Percentiles rank a stretch among this genome's conserved stretches.
Conservation (phyloP, 768 basidiomycete genomes). For the Sarcomyxa edulis region DNA sequence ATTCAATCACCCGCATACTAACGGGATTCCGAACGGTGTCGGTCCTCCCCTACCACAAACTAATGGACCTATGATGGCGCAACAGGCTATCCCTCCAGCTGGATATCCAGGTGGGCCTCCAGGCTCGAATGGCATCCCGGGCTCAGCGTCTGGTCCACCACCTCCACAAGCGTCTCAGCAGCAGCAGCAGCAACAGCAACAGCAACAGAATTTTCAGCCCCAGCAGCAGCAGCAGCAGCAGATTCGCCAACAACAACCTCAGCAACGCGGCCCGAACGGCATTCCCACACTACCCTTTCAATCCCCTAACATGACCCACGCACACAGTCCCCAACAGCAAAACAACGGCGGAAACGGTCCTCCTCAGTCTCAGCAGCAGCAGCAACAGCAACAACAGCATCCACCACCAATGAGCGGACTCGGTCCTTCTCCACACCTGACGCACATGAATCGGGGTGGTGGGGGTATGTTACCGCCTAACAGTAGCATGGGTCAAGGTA, state of each 20-base stretch:
- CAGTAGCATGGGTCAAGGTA: conserved; percentile 17
- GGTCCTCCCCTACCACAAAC: background rate
- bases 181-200: conserved; percentile 19
- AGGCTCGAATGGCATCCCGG: conserved; percentile 41
- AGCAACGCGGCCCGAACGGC: conserved; percentile 42
- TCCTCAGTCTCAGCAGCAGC: conserved; percentile 7
- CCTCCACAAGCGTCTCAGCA: conserved; percentile 15
- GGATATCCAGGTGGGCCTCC: conserved; percentile 30
- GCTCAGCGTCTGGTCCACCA: conserved; percentile 18
- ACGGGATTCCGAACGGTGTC: conserved; percentile 8
- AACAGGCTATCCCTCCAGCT: too few relatives aligned
- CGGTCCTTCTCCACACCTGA: conserved; percentile 47
- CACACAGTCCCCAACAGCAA: conserved; percentile 39
- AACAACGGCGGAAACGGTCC: conserved; percentile 21
- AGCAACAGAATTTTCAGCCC: conserved; percentile 4
- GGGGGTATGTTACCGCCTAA: conserved; percentile 45
- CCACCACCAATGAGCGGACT: conserved; percentile 43
- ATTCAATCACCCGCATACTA: background rate
- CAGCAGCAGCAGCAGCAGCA: conserved; percentile 19
- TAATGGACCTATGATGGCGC: conserved; percentile 16
- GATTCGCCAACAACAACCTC: conserved; percentile 15
- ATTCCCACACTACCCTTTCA: conserved; percentile 47
- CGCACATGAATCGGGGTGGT: conserved; percentile 29
- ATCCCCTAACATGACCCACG: conserved; percentile 61
- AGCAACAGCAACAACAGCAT: conserved; percentile 24